These are phyloP conservation scores for Naganishia onofrii DNA, from an alignment of 768 basidiomycete genomes.

Conservation along the genomic window DNA sequence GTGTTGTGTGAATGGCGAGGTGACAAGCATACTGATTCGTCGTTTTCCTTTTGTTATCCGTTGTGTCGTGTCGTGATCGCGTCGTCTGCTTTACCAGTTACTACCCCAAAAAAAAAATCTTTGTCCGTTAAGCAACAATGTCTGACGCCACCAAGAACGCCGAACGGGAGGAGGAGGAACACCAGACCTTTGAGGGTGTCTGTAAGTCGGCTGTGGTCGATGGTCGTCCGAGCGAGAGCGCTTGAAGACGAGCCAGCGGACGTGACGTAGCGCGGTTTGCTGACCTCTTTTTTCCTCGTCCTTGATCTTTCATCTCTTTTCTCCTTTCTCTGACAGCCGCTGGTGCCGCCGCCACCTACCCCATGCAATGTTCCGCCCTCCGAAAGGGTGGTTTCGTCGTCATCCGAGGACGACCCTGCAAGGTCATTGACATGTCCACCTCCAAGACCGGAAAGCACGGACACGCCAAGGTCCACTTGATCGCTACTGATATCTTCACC, in stretches of 20 bases:
- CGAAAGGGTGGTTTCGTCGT: conserved; percentile 70
- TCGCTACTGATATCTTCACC: conserved; percentile 98
- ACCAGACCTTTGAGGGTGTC: conserved; percentile 82
- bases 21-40: no score
- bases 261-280: neutral
- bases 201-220: conserved; percentile 32
- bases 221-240: neutral
- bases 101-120: neutral
- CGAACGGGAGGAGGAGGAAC: conserved; percentile 68
- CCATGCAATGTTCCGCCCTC: conserved; percentile 82
- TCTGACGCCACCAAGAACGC: conserved; percentile 32
- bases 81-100: no score
- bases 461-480: conserved; percentile 97
- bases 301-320: neutral
- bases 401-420: conserved; percentile 97
- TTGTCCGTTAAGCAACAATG: conserved; percentile 26
- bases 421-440: conserved; percentile 78
- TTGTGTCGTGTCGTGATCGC: no score
- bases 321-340: conserved; percentile 32
- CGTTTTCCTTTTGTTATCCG: no score
- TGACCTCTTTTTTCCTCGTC: neutral
- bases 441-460: conserved; percentile 99
- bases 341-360: conserved; percentile 52
- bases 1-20: no score
- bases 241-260: neutral